Conservation (phyloP, 371 early-diverging fungal species). For the Mortierella sp. region DNA sequence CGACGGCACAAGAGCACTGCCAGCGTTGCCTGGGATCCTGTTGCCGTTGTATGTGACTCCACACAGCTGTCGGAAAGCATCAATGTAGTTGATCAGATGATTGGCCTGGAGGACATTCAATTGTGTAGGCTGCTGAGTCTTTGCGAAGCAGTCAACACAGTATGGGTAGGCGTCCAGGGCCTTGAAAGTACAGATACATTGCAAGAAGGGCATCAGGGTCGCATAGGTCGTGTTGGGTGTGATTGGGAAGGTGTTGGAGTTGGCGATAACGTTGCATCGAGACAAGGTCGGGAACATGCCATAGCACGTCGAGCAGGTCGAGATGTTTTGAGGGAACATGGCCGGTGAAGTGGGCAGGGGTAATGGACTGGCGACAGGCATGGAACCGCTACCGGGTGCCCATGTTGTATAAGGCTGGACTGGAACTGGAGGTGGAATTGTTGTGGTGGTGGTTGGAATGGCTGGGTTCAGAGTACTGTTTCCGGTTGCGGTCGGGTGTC, state of each 20-base stretch:
- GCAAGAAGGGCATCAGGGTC: constrained; percentile 37
- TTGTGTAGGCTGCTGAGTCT: constrained; percentile 40
- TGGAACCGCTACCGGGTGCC: constrained; percentile 12
- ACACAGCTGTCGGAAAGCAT: constrained; percentile 50
- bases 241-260: constrained; percentile 34
- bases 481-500: neutral
- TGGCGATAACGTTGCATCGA: constrained; percentile 48
- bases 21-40: constrained; percentile 16
- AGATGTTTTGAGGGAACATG: constrained; percentile 49
- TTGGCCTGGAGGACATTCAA: constrained; percentile 45
- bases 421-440: constrained; percentile 20
- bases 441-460: constrained; percentile 18
- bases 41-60: constrained; percentile 48
- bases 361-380: constrained; percentile 6
- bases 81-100: constrained; percentile 40
- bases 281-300: constrained; percentile 45
- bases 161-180: constrained; percentile 45
- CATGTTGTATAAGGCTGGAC: constrained; percentile 33
- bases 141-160: constrained; percentile 47
- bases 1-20: neutral
- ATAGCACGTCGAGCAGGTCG: constrained; percentile 45
- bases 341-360: constrained; percentile 43
- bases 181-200: constrained; percentile 49
- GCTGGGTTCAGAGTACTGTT: neutral
- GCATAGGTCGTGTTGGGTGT: constrained; percentile 37